Base-by-base conservation (phyloP, 2,329 filamentous ascomycete genomes). In the Calonectria crousiana region DNA sequence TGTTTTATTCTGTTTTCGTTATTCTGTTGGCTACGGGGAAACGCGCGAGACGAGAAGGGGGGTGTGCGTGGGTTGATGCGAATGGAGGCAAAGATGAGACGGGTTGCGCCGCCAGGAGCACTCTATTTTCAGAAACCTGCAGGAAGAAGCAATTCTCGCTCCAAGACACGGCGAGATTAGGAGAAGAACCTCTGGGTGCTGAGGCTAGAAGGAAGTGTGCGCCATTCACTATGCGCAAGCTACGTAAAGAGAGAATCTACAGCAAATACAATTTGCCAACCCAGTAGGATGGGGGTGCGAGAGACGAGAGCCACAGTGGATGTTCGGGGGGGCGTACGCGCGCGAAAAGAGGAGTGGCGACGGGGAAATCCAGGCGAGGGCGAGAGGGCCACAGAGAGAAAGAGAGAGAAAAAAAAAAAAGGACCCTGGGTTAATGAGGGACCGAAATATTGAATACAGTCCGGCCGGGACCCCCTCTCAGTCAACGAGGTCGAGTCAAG, bases 21-120 rank as follows among this genome's bases (percentile, higher is more conserved):
- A 18, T 44, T 44, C 18, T 11, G 41, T 11, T 34, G 14, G 18
- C 16, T 44, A 44, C 41, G 18, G 2, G 41, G 6, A 44, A 44
- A n/a, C 41, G 38, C 38, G 16, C 14, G 38, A 41, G 38, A n/a
- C 5, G 18, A 41, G 14, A 8, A 16, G 18, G 6, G 41, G 41
- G 18, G 18, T 18, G 6, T 18, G 41, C 16, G 41, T 44, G 53
- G 20, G 30, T 14, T 23, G 30, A 20, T 36, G 53, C 6, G 30
- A 58, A 58, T 58, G 53, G 53, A 34, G 53, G 53, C 53, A 58
- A 58, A 53, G 30, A 34, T 58, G 53, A 58, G 53, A 58, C 53
- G 30, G 32, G 18, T 44, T 44, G 41, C 41, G 41, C 41, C 41
- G 41, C 41, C 5, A 44, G 41, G 41, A 44, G 41, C 41, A 44